phyloP scores from a whole-genome alignment of 257 asterid genomes.

The Fraxinus pennsylvanica region DNA sequence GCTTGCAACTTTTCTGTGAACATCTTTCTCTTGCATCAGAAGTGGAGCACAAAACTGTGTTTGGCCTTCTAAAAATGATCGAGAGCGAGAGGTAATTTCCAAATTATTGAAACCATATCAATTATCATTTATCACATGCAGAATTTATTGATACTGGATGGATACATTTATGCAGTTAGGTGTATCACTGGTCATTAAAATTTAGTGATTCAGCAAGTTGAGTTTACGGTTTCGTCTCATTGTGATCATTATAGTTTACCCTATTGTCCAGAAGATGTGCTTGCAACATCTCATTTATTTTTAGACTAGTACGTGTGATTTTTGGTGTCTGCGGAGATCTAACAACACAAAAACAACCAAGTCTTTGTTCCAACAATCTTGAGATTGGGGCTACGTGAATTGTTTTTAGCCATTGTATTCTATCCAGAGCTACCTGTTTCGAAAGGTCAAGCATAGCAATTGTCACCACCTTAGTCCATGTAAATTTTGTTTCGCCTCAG shows the following conservation, averaged over 20 bases:
- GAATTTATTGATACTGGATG: constrained; percentile 29
- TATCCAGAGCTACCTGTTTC: neutral
- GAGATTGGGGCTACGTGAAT: neutral
- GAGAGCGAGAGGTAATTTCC: constrained; percentile 79
- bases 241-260: neutral
- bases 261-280: neutral
- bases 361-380: neutral
- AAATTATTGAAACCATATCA: constrained; percentile 5
- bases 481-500: neutral
- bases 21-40: constrained; percentile 88
- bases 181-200: constrained; percentile 40
- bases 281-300: constrained; percentile 9
- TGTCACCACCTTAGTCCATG: neutral
- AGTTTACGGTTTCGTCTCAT: neutral
- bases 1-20: constrained; percentile 90
- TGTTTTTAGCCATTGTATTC: neutral
- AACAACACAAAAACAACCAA: neutral
- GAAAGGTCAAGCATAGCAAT: neutral
- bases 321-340: neutral
- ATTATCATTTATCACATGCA: neutral
- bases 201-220: neutral
- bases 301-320: neutral
- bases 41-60: constrained; percentile 89
- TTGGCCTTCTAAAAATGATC: constrained; percentile 88
- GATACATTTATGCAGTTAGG: constrained; percentile 41